phyloP scores from a whole-genome alignment of 2,329 filamentous ascomycete species.

The Pestalotiopsis sp. region DNA sequence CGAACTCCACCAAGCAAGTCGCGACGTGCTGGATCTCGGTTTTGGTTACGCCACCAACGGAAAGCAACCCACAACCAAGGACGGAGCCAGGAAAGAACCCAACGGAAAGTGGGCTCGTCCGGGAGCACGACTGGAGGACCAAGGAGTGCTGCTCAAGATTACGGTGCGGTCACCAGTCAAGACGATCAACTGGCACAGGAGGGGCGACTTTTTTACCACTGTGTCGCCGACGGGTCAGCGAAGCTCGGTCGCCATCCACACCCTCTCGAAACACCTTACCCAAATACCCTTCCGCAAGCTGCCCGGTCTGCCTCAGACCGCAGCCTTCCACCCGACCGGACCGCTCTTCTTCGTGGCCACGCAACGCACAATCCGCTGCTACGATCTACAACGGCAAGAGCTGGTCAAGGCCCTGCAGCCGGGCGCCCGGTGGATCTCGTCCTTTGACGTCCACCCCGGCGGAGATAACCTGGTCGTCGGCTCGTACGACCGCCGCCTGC shows the following conservation, averaged over 20 bases:
- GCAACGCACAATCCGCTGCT: constrained; percentile 87
- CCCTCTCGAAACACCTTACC: constrained; percentile 89
- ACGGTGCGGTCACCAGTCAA: constrained; percentile 82
- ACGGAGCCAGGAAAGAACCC: constrained; percentile 68
- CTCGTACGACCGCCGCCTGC: constrained; percentile 87
- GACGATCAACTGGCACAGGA: constrained; percentile 88
- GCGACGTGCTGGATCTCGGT: constrained; percentile 79
- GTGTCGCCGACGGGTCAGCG: constrained; percentile 79
- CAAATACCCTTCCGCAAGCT: constrained; percentile 86
- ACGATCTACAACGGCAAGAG: constrained; percentile 89
- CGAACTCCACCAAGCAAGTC: constrained; percentile 71
- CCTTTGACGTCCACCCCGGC: constrained; percentile 87
- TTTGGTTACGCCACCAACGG: constrained; percentile 86
- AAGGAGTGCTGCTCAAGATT: constrained; percentile 77
- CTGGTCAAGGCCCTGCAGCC: constrained; percentile 92
- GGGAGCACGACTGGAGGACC: constrained; percentile 68
- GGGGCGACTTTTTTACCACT: constrained; percentile 91
- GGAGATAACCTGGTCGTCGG: constrained; percentile 94
- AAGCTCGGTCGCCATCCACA: constrained; percentile 89
- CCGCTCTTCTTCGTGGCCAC: constrained; percentile 96
- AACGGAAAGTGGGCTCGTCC: constrained; percentile 84
- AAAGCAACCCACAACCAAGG: constrained; percentile 52
- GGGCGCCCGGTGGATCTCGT: constrained; percentile 89
- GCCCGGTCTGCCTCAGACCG: constrained; percentile 78
- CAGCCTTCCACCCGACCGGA: constrained; percentile 90